Evolutionary conservation across 352 stramenopile genomes (phyloP).

Genomic region (Thraustotheca clavata): DNA sequence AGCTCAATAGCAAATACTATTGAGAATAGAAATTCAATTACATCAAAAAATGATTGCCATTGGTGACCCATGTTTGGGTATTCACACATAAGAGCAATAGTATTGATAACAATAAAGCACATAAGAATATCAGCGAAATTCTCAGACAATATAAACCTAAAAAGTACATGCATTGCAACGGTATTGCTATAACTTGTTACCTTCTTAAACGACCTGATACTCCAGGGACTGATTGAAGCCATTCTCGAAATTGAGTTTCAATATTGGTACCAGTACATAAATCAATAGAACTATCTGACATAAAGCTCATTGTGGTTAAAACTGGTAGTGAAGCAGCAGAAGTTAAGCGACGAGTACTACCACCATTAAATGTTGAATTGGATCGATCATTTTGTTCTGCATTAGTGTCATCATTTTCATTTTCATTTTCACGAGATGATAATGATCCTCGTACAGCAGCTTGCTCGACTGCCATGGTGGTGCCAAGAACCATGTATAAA

Average conservation of each 20-base stretch:
- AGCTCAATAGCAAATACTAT: not conserved
- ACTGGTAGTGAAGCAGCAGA: not conserved
- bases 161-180: slow-evolving; percentile 15
- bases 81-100: slow-evolving; percentile 52
- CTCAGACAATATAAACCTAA: slow-evolving; percentile 56
- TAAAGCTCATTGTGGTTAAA: not conserved
- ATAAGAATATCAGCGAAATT: slow-evolving; percentile 67
- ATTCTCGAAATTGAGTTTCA: not conserved
- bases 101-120: slow-evolving; percentile 57
- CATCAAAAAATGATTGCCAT: slow-evolving; percentile 44
- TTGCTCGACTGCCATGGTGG: slow-evolving; percentile 60
- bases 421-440: too few relatives aligned
- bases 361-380: not conserved
- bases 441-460: too few relatives aligned
- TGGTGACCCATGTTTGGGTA: slow-evolving; percentile 45
- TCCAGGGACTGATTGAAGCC: not conserved
- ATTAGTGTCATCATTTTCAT: too few relatives aligned
- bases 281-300: not conserved
- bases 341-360: not conserved
- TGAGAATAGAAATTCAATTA: not conserved
- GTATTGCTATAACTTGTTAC: not conserved
- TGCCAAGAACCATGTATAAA: slow-evolving; percentile 76
- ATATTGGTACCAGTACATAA: not conserved
- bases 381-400: too few relatives aligned
- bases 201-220: not conserved